Evolutionary conservation across 208 protist species (phyloP), one percentile per base, ranked within the genome.

Genomic region (Trypanosoma scelopori): DNA sequence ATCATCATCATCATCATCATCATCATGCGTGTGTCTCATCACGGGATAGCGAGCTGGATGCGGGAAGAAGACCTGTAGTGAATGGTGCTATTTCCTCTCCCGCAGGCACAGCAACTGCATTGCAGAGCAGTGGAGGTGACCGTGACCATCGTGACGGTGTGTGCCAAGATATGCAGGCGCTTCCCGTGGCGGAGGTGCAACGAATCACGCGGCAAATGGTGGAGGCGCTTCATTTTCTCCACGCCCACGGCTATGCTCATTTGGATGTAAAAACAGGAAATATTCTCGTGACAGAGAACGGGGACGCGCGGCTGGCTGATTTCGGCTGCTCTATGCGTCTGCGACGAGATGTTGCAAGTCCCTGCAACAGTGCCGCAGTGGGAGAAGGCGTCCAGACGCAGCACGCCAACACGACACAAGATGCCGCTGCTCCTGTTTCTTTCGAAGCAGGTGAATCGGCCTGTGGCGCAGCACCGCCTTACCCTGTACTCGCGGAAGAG

Each of bases 211-310:
- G 43, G 6, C 82, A 97, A 64, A 86, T 93, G 7, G 62, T 96
- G 12, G 51, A 72, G 32, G 93, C 85, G 9, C 65, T 97, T 7
- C 48, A 65, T 43, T 97, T 96, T 66, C 63, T 97, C 41, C 93
- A 97, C 73, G 27, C 55, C 12, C 71, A 95, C 69, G 58, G 76
- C 48, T 93, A 96, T 61, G 89, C 84, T n/a, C 92, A 97, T 60
- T 77, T 90, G 50, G 93, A 97, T 75, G 79, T 97, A 32, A 97
- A 97, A 68, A 92, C 84, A 16, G 89, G 87, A 0, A 97, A 97
- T 55, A 80, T 96, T 55, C 72, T 97, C 28, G 59, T 97, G 16
- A 91, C 81, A 18, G 71, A 69, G 3, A 63, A 85, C 13, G 86
- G 85, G 46, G 57, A 81, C 23, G 82, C 89, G 30, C 93, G 97